These are phyloP conservation scores for Sphenostylis stenocarpa DNA, from an alignment of 306 rosid genomes.

Conservation along the genomic window DNA sequence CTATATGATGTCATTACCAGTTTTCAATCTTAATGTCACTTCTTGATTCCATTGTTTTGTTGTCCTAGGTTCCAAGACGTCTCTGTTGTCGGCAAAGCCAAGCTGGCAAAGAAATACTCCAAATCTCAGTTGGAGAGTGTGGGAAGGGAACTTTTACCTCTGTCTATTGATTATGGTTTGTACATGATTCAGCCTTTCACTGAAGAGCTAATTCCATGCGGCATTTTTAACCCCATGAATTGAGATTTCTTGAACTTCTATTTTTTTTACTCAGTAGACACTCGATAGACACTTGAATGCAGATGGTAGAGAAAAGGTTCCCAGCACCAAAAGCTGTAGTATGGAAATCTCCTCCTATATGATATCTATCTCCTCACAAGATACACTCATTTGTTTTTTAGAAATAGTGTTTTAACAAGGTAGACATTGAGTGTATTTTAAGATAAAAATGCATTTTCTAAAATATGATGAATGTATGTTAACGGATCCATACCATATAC, in stretches of 20 bases:
- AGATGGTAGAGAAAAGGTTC: conserved; percentile 37
- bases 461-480: neutral
- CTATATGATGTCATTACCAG: conserved; percentile 2
- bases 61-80: conserved; percentile 60
- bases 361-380: neutral
- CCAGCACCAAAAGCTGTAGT: conserved; percentile 24
- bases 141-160: conserved; percentile 51
- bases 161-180: conserved; percentile 33
- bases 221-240: conserved; percentile 34
- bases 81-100: conserved; percentile 65
- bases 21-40: conserved; percentile 21
- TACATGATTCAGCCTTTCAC: conserved; percentile 29
- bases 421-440: neutral
- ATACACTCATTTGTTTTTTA: neutral
- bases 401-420: neutral
- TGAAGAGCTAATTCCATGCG: conserved; percentile 35
- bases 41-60: conserved; percentile 26
- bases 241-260: conserved; percentile 31
- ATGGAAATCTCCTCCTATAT: conserved; percentile 7
- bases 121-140: conserved; percentile 67
- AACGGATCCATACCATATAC: neutral
- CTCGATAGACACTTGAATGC: conserved; percentile 25
- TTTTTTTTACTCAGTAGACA: conserved; percentile 16
- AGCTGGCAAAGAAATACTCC: conserved; percentile 47
- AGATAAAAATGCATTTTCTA: neutral